Evolutionary conservation across 208 protist genomes (phyloP), one percentile per base, ranked within the genome.

Genomic region (Trichomonas vaginalis): DNA sequence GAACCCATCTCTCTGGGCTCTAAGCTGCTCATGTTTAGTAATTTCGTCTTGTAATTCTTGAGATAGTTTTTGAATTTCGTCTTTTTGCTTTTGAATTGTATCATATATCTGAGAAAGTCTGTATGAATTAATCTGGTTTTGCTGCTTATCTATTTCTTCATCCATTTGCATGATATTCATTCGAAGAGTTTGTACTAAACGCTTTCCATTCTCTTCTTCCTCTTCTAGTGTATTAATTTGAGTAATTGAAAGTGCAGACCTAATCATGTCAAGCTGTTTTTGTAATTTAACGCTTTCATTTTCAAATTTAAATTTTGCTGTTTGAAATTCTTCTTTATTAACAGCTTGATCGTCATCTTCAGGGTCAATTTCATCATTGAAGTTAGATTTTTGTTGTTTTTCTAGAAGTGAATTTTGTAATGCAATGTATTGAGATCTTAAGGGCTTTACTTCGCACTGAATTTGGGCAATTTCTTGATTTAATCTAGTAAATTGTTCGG

Each of bases 381-480:
- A 88, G 17, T 35, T n/a, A 4, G 45, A 39, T 39, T 17, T 27
- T 51, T 27, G 45, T 27, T 92, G 40, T 0, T 92, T 35, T 42
- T 35, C 27, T 37, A 92, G 23, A 15, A 51, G 17, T 27, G 42
- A 42, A 40, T 88, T 88, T 92, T 92, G 86, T 45, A 92, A 27
- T 14, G 15, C 40, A 9, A 56, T 23, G 37, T 35, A 92, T 51
- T 48, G 42, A 51, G 42, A 27, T 92, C 86, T 42, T 51, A 92
- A 47, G 39, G 86, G 86, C 45, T 92, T 92, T 39, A 92, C 45
- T 92, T 92, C 86, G 15, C 86, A 92, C 37, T 92, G 86, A 48
- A 92, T 23, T 10, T 35, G 40, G 0, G 86, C 86, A 56, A 92
- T 51, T 92, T 92, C 86, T n/a, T 92, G 45, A 48, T 23, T 51